These are phyloP conservation scores for Opeltia flavorubescens DNA, from an alignment of 495 filamentous ascomycete genomes.

Conservation along the genomic window DNA sequence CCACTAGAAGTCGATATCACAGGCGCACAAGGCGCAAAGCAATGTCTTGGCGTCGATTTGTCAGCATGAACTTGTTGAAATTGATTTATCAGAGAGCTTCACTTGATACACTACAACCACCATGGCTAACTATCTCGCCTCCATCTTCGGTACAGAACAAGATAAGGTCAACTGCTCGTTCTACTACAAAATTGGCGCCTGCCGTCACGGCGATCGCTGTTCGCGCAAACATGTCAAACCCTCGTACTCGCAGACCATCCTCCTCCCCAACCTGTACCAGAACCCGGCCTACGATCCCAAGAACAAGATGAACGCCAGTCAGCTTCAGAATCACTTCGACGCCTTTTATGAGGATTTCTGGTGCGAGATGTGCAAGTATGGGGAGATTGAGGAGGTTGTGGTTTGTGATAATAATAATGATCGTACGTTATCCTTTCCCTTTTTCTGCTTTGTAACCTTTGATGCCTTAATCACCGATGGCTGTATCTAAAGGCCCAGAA, in stretches of 20 bases:
- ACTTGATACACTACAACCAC: slow-evolving; percentile 2
- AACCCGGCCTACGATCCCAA: slow-evolving; percentile 96
- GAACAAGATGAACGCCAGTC: slow-evolving; percentile 84
- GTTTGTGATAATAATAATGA: slow-evolving; percentile 96
- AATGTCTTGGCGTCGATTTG: slow-evolving; percentile 9
- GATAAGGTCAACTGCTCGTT: slow-evolving; percentile 81
- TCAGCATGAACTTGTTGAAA: not conserved
- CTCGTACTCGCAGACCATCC: slow-evolving; percentile 91
- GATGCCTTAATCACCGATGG: not conserved
- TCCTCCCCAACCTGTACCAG: slow-evolving; percentile 97
- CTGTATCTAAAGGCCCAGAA: not conserved
- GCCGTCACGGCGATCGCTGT: slow-evolving; percentile 95
- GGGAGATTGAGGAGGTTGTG: slow-evolving; percentile 78
- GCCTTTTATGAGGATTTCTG: slow-evolving; percentile 99
- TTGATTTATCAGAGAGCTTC: not conserved
- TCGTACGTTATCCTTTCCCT: slow-evolving; percentile 40
- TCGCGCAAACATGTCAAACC: slow-evolving; percentile 98
- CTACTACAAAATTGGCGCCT: slow-evolving; percentile 97
- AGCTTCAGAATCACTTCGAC: slow-evolving; percentile 98
- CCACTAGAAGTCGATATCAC: slow-evolving; percentile 2
- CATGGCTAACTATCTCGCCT: slow-evolving; percentile 96
- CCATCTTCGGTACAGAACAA: slow-evolving; percentile 98
- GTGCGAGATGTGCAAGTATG: slow-evolving; percentile 97
- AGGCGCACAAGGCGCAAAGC: not conserved
- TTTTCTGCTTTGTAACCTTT: not conserved